A percentile compares a stretch with the other conserved stretches of the same genome.
Evolutionary conservation across 1,139 yeast species (phyloP).

Genomic region (Yamadazyma spencermartinsiae): DNA sequence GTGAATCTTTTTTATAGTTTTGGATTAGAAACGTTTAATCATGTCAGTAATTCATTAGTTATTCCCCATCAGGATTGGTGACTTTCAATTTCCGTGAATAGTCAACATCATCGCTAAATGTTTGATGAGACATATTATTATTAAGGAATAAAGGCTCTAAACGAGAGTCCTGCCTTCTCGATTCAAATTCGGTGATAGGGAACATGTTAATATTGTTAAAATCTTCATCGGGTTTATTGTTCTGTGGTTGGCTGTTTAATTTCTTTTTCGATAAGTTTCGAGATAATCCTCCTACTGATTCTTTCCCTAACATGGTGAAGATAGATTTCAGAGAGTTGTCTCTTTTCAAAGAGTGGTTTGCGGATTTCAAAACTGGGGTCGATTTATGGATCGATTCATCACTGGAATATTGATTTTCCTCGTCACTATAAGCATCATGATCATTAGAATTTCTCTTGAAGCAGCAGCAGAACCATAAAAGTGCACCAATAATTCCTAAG

Average conservation of each 20-base stretch:
- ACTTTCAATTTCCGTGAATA: slow-evolving; percentile 70
- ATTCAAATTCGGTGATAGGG: slow-evolving; percentile 62
- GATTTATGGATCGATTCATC: slow-evolving; percentile 16
- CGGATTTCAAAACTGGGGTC: slow-evolving; percentile 17
- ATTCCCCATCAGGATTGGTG: slow-evolving; percentile 53
- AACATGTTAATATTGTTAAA: slow-evolving; percentile 25
- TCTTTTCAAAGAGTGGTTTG: slow-evolving; percentile 21
- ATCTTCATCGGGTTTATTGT: slow-evolving; percentile 11
- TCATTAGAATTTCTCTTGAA: slow-evolving; percentile 18
- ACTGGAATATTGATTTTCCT: slow-evolving; percentile 32
- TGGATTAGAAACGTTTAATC: no score
- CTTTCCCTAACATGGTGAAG: slow-evolving; percentile 31
- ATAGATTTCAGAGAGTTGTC: slow-evolving; percentile 40
- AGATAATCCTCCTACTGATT: slow-evolving; percentile 25
- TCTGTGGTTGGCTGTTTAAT: slow-evolving; percentile 14
- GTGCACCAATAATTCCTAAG: slow-evolving; percentile 35
- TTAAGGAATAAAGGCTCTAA: slow-evolving; percentile 55
- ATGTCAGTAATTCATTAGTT: no score
- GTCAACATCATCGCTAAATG: slow-evolving; percentile 74
- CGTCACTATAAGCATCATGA: slow-evolving; percentile 37
- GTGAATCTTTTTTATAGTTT: no score
- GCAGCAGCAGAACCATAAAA: slow-evolving; percentile 42
- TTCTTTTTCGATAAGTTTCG: slow-evolving; percentile 38
- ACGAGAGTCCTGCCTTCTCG: slow-evolving; percentile 33
- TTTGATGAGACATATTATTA: slow-evolving; percentile 55